Conservation (phyloP, 2,329 filamentous ascomycete genomes). For the Aspergillus sojae region DNA sequence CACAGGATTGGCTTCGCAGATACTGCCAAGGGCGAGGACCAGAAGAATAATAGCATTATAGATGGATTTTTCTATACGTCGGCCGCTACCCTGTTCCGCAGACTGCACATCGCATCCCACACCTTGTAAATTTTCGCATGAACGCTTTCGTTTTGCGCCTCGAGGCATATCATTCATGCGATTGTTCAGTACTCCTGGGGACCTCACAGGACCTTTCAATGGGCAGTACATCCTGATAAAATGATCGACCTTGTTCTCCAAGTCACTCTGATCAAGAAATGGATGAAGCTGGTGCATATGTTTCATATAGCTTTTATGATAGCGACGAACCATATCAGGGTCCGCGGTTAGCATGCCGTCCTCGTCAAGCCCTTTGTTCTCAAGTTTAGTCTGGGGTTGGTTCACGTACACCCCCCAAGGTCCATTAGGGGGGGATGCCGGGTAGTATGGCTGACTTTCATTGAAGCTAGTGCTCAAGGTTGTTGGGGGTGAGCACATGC, state of each 20-base stretch:
- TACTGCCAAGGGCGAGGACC: constrained; percentile 82
- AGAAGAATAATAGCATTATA: constrained; percentile 80
- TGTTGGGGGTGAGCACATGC: constrained; percentile 37
- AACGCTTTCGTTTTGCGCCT: constrained; percentile 43
- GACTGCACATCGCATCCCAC: constrained; percentile 28
- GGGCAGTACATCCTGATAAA: constrained; percentile 55
- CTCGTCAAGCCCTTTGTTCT: constrained; percentile 53
- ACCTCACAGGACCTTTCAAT: constrained; percentile 17
- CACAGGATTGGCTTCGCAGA: constrained; percentile 63
- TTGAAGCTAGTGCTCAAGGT: constrained; percentile 27
- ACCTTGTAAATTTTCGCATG: constrained; percentile 33
- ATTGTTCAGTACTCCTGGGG: constrained; percentile 12
- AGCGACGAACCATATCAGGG: constrained; percentile 50
- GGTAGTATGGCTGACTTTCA: constrained; percentile 31
- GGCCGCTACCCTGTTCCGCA: constrained; percentile 14
- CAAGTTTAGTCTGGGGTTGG: constrained; percentile 31
- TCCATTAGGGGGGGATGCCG: constrained; percentile 46
- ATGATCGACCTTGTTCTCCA: constrained; percentile 55
- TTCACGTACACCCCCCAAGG: constrained; percentile 53
- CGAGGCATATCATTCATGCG: constrained; percentile 30
- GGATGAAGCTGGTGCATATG: constrained; percentile 68
- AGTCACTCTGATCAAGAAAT: constrained; percentile 58
- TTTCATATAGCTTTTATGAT: constrained; percentile 59
- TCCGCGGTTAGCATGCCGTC: constrained; percentile 58
- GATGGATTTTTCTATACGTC: constrained; percentile 61